A percentile compares a stretch with the other conserved stretches of the same genome.
Conservation (phyloP, 305 asterid genomes). For the Fraxinus angustifolia region DNA sequence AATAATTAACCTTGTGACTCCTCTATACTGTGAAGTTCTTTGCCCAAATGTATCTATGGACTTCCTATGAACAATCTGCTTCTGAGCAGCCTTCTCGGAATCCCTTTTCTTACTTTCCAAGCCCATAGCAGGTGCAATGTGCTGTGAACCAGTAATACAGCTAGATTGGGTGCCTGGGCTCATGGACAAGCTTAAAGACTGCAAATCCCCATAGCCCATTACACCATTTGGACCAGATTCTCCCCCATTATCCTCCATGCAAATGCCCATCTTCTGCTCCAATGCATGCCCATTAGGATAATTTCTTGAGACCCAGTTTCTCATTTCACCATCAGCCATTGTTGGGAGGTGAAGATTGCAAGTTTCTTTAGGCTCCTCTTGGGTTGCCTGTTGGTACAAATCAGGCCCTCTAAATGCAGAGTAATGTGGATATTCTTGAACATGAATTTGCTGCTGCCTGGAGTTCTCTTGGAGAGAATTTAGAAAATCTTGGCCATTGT, state of each 20-base stretch:
- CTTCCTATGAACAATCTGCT: constrained; percentile 81
- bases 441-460: constrained; percentile 38
- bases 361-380: constrained; percentile 28
- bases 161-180: constrained; percentile 76
- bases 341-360: constrained; percentile 37
- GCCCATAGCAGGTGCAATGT: constrained; percentile 30
- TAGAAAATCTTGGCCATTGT: constrained; percentile 45
- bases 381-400: constrained; percentile 33
- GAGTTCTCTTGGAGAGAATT: constrained; percentile 39
- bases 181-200: constrained; percentile 63
- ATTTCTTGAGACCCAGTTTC: constrained; percentile 42
- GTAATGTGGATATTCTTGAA: constrained; percentile 46
- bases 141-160: constrained; percentile 52
- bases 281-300: constrained; percentile 24
- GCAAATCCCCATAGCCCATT: constrained; percentile 54
- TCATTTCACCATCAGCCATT: constrained; percentile 42
- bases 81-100: constrained; percentile 48
- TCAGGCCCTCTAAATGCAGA: constrained; percentile 39
- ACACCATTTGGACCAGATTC: constrained; percentile 31
- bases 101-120: constrained; percentile 73
- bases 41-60: constrained; percentile 94
- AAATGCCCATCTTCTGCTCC: constrained; percentile 33
- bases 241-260: constrained; percentile 26
- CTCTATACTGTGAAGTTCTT: constrained; percentile 91
- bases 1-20: constrained; percentile 74